Evolutionary conservation across 179 eudicot species (phyloP).

Genomic region (Patellifolia procumbens): DNA sequence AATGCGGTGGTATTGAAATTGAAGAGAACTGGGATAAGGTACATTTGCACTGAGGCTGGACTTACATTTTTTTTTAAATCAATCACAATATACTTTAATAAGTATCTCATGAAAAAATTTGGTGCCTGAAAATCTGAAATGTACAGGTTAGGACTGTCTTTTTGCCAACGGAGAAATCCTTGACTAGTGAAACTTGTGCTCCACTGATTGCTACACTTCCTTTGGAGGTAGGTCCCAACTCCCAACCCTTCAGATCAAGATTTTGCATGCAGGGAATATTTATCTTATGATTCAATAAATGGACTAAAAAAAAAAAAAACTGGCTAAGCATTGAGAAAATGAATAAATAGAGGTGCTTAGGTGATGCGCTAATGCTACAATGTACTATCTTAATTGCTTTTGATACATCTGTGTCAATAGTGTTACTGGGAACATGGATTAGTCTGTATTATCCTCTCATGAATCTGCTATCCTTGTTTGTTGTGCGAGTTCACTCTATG

Average conservation of each 20-base stretch:
- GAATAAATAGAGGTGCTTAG: too few species aligned
- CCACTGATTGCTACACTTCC: constrained; percentile 87
- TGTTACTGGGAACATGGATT: not conserved
- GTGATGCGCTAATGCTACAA: not conserved
- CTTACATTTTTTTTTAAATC: constrained; percentile 6
- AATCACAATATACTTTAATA: not conserved
- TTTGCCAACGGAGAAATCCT: constrained; percentile 59
- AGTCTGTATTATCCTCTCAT: not conserved
- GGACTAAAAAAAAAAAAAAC: not conserved
- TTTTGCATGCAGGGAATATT: not conserved
- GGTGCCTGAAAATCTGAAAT: constrained; percentile 14
- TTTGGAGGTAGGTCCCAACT: constrained; percentile 53
- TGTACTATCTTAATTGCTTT: not conserved
- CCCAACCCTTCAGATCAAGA: not conserved
- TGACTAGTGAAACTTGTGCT: constrained; percentile 66
- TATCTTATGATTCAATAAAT: not conserved
- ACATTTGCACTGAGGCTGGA: not conserved
- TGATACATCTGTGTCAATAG: not conserved
- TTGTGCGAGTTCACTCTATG: not conserved
- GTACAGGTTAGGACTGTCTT: constrained; percentile 74
- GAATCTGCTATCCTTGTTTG: not conserved
- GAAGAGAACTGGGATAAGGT: constrained; percentile 95
- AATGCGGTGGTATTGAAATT: constrained; percentile 82
- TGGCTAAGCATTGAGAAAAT: not conserved
- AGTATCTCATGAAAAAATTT: not conserved